Percentiles rank a stretch among this genome's conserved stretches.
phyloP scores from a whole-genome alignment of 176 grass and related monocot genomes.

The Juncus inflexus region DNA sequence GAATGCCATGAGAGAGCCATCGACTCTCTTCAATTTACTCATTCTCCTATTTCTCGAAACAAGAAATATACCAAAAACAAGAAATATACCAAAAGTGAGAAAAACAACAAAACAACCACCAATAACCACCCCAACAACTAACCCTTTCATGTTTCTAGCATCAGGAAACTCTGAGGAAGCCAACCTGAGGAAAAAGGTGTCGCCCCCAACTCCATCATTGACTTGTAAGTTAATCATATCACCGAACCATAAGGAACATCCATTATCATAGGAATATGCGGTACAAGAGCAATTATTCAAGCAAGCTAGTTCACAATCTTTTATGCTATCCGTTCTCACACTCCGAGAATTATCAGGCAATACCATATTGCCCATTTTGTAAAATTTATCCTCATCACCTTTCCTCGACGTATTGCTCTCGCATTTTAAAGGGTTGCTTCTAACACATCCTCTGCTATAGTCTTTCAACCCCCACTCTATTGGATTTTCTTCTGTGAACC shows the following conservation, averaged over 20 bases:
- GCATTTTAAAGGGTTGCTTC: constrained; percentile 40
- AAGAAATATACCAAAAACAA: not conserved
- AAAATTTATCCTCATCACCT: constrained; percentile 15
- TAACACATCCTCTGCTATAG: constrained; percentile 35
- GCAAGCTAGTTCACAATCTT: constrained; percentile 35
- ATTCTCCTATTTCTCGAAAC: constrained; percentile 13
- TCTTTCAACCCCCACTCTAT: constrained; percentile 44
- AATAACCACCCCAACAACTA: not conserved
- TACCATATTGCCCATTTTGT: constrained; percentile 13
- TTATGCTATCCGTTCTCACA: not conserved
- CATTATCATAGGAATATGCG: constrained; percentile 28
- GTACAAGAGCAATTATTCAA: constrained; percentile 46
- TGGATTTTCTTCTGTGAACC: constrained; percentile 29
- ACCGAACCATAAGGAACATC: constrained; percentile 37
- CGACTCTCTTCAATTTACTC: not conserved
- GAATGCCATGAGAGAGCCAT: not conserved
- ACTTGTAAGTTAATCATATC: constrained; percentile 30
- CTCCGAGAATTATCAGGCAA: constrained; percentile 28
- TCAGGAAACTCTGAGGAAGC: constrained; percentile 15
- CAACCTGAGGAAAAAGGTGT: constrained; percentile 17
- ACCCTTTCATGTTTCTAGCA: not conserved
- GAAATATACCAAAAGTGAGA: no score
- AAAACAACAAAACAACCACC: not conserved
- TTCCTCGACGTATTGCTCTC: constrained; percentile 2
- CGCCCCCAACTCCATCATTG: constrained; percentile 9